These are phyloP conservation scores for Pseudocercospora crystallina DNA, from an alignment of 2,329 filamentous ascomycete genomes.

Conservation along the genomic window DNA sequence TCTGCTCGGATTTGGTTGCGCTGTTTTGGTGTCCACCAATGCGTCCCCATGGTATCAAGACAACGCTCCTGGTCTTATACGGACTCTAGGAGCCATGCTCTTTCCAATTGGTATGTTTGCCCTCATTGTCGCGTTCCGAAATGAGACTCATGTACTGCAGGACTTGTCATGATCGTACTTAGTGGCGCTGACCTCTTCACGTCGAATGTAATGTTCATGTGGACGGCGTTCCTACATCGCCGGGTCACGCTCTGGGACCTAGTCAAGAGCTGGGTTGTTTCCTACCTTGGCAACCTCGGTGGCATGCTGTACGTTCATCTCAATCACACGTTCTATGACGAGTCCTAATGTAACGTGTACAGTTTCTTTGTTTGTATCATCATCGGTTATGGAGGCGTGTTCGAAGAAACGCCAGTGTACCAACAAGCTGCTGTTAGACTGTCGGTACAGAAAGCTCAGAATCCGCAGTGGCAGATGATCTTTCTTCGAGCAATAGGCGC, in stretches of 20 bases:
- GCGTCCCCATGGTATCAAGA: conserved; percentile 33
- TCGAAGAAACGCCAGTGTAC: conserved; percentile 41
- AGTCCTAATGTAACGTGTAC: background rate
- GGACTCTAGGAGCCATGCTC: conserved; percentile 32
- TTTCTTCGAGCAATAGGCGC: conserved; percentile 54
- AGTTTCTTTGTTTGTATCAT: conserved; percentile 32
- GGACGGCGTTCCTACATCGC: conserved; percentile 24
- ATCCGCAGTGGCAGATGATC: conserved; percentile 51
- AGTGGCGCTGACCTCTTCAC: conserved; percentile 36
- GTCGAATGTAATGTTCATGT: conserved; percentile 30
- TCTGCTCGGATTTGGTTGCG: conserved; percentile 53
- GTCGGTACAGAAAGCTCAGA: conserved; percentile 50
- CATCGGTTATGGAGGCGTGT: conserved; percentile 31
- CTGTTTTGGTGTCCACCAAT: conserved; percentile 39
- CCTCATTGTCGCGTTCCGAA: background rate
- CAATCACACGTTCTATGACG: too few species aligned
- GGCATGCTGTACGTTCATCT: conserved; percentile 29
- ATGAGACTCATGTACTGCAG: conserved; percentile 2
- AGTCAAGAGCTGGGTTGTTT: conserved; percentile 21
- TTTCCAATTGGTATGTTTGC: conserved; percentile 30
- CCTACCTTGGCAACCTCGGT: conserved; percentile 33
- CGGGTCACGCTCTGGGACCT: conserved; percentile 20
- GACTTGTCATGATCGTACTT: conserved; percentile 34
- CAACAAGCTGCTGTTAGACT: conserved; percentile 46
- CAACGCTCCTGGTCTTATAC: conserved; percentile 34